These are phyloP conservation scores for Cyberlindnera petersonii DNA, from an alignment of 805 yeast genomes.

Conservation along the genomic window DNA sequence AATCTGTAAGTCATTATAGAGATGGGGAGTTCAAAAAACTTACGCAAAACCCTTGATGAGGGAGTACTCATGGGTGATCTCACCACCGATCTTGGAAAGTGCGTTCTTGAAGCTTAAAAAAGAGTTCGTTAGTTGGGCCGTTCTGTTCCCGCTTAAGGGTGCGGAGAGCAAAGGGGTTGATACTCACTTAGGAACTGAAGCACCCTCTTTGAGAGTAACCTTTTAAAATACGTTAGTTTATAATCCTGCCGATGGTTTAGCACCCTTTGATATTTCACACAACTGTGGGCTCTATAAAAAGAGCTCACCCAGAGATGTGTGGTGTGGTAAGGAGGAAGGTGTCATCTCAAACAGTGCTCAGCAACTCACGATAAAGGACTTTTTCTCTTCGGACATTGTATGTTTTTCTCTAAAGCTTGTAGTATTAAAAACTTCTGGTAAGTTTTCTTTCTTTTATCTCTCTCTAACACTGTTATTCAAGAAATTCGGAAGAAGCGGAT, in stretches of 20 bases:
- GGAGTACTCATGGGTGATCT: slow-evolving; percentile 54
- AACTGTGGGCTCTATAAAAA: too few species aligned
- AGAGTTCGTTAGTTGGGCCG: too few species aligned
- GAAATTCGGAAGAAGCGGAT: too few species aligned
- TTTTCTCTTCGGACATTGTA: slow-evolving; percentile 25
- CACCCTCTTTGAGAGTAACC: slow-evolving; percentile 39
- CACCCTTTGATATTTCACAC: too few species aligned
- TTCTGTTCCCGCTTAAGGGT: too few species aligned
- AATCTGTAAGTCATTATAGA: background rate
- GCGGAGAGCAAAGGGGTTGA: too few species aligned
- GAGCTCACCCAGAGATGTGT: background rate
- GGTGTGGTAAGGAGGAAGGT: background rate
- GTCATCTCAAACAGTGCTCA: background rate
- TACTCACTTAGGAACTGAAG: slow-evolving; percentile 29
- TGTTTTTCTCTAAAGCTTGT: too few species aligned
- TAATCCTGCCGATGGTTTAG: too few species aligned
- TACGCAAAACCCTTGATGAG: slow-evolving; percentile 62
- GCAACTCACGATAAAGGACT: slow-evolving; percentile 26
- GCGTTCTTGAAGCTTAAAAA: slow-evolving; percentile 50
- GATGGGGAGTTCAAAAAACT: slow-evolving; percentile 1
- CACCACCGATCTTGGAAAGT: slow-evolving; percentile 53
- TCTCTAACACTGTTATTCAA: too few species aligned
- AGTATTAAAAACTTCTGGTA: background rate
- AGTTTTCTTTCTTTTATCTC: too few species aligned
- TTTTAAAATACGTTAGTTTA: slow-evolving; percentile 9